A percentile compares a stretch with the other conserved stretches of the same genome.
Conservation (phyloP, 768 basidiomycete genomes). For the Lepiota venenata region DNA sequence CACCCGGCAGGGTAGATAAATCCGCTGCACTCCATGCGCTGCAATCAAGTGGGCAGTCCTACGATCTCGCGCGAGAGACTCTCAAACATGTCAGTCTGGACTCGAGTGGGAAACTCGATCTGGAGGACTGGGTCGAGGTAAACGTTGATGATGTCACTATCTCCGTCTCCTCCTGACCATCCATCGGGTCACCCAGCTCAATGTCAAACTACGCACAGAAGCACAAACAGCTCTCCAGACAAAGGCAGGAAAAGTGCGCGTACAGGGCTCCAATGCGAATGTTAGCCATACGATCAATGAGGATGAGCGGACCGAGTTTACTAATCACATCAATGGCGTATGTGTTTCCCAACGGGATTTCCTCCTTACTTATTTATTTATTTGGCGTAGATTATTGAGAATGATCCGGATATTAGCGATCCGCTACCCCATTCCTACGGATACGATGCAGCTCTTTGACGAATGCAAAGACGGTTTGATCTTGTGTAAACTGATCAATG, state of each 20-base stretch:
- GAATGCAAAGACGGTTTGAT: constrained; percentile 95
- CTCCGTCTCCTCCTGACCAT: constrained; percentile 13
- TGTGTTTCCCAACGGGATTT: constrained; percentile 21
- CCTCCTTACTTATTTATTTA: background rate
- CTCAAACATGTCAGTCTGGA: constrained; percentile 94
- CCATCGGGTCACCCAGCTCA: constrained; percentile 53
- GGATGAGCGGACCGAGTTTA: constrained; percentile 93
- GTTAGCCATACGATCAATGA: constrained; percentile 97
- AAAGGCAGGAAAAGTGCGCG: constrained; percentile 87
- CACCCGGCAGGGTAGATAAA: constrained; percentile 83
- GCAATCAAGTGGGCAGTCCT: constrained; percentile 80
- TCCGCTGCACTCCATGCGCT: constrained; percentile 74
- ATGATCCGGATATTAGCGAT: constrained; percentile 78
- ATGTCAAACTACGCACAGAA: constrained; percentile 71
- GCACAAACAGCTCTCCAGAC: constrained; percentile 45
- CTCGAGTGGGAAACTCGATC: constrained; percentile 91
- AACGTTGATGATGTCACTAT: constrained; percentile 14
- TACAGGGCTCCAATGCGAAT: constrained; percentile 92
- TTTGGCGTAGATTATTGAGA: constrained; percentile 75
- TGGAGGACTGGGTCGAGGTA: constrained; percentile 99
- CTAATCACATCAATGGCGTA: constrained; percentile 96
- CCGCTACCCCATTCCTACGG: constrained; percentile 90
- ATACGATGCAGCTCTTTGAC: constrained; percentile 98
- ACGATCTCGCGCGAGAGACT: constrained; percentile 86
- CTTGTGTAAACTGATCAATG: constrained; percentile 98